Percentiles rank a stretch among this genome's conserved stretches.
Conservation (phyloP, 139 green algal species). For the Auxenochlorella protothecoides region DNA sequence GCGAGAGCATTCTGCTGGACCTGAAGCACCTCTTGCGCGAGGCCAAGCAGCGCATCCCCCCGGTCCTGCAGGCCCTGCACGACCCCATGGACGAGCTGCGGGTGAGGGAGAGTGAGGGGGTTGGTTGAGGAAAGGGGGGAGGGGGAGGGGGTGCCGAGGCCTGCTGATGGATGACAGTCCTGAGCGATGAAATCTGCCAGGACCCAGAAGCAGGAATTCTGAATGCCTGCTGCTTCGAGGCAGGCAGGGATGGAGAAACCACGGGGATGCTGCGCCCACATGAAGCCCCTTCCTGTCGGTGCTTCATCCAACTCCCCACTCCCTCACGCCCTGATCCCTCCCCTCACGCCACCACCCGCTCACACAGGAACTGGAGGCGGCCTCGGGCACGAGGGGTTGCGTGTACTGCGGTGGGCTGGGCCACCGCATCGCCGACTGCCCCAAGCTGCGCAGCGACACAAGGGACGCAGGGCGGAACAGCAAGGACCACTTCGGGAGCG, state of each 20-base stretch:
- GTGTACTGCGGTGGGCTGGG: slow-evolving; percentile 93
- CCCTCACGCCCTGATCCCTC: background rate
- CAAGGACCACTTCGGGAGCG: slow-evolving; percentile 70
- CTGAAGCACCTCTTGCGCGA: slow-evolving; percentile 96
- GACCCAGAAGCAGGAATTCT: no score
- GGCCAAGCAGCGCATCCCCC: slow-evolving; percentile 90
- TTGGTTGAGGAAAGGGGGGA: no score
- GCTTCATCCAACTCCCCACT: background rate
- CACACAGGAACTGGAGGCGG: slow-evolving; percentile 50
- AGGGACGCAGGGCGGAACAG: slow-evolving; percentile 40
- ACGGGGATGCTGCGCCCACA: no score
- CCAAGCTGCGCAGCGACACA: slow-evolving; percentile 77
- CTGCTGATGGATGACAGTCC: no score
- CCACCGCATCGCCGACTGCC: slow-evolving; percentile 91
- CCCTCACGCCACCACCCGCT: background rate
- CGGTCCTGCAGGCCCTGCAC: slow-evolving; percentile 54
- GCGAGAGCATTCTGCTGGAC: slow-evolving; percentile 90
- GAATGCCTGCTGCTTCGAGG: no score
- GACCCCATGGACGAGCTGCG: slow-evolving; percentile 75
- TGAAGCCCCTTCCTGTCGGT: background rate
- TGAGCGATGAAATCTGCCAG: no score
- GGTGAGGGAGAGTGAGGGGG: background rate
- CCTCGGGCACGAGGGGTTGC: slow-evolving; percentile 77
- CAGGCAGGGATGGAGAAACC: no score
- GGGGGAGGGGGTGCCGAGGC: background rate